Evolutionary conservation across 441 rosid species (phyloP), one percentile per base, ranked within the genome.

Genomic region (Flueggea neowawraea): DNA sequence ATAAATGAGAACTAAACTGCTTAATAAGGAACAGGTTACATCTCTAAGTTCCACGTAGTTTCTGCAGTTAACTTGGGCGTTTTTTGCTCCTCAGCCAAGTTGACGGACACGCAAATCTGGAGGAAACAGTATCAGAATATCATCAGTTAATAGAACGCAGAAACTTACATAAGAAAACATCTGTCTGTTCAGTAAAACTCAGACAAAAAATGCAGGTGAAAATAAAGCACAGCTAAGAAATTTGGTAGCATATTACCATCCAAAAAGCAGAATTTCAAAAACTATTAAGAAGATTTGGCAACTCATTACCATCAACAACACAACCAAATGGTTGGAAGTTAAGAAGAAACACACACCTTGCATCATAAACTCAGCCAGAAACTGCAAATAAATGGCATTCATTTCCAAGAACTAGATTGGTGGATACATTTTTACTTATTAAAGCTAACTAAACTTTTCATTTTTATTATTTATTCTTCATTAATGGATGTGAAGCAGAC

Each of bases 21-120:
- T 47, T 47, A 10, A 14, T 16, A 43, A 44, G 66, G 63, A 61
- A 61, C 31, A 45, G 14, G 56, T 83, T 64, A 83, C 66, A 87
- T 68, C 58, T 87, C 89, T 49, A 85, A 71, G 70, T 82, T 74
- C 94, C 94, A 89, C 6, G 85, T 77, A 10, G 70, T 84, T 73
- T 90, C 96, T 6, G 91, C 96, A 2, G 58, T 78, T 58, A 85
- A 15, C 63, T 85, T 87, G 5, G 96, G 95, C 60, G 79, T 75
- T 71, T 80, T 87, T 31, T 63, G 39, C 70, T 85, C 86, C 57
- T 90, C 91, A 0, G 80, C 89, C 52, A 90, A 67, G 52, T 85
- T 78, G 77, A 90, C 58, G 15, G 90, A 80, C 32, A 90, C 90
- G 5, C 71, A 71, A 31, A 90, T 68, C 96, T 90, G 75, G 48